phyloP scores from a whole-genome alignment of 805 yeast species.

The Pichia scutulata region DNA sequence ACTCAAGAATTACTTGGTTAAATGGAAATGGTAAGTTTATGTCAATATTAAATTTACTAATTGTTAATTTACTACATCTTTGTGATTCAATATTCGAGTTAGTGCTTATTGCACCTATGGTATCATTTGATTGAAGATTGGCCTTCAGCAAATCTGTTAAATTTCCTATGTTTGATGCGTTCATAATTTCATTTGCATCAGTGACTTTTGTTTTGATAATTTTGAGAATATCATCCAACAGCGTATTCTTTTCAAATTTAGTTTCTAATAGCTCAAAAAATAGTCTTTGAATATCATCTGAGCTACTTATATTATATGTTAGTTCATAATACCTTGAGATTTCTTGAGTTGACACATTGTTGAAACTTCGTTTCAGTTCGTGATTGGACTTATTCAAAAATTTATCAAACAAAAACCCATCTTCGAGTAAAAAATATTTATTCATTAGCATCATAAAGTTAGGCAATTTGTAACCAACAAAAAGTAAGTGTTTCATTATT shows the following conservation, averaged over 20 bases:
- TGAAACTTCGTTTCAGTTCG: constrained; percentile 41
- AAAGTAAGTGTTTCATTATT: constrained; percentile 47
- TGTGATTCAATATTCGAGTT: constrained; percentile 9
- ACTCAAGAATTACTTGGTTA: constrained; percentile 63
- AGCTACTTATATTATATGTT: constrained; percentile 13
- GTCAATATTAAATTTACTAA: constrained; percentile 49
- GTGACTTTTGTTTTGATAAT: constrained; percentile 47
- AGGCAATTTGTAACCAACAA: constrained; percentile 50
- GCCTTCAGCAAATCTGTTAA: constrained; percentile 38
- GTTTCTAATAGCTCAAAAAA: neutral
- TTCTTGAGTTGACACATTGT: constrained; percentile 22
- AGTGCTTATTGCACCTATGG: constrained; percentile 9
- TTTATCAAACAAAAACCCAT: constrained; percentile 41
- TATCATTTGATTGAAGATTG: constrained; percentile 28
- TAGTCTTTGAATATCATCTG: neutral
- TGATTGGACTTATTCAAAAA: constrained; percentile 43
- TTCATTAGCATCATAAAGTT: constrained; percentile 43
- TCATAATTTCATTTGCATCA: constrained; percentile 45
- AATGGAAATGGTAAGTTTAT: constrained; percentile 79
- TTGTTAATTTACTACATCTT: constrained; percentile 34
- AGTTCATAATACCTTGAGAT: constrained; percentile 27
- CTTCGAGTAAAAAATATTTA: constrained; percentile 47
- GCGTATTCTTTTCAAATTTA: constrained; percentile 14
- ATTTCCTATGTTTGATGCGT: constrained; percentile 36
- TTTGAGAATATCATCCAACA: constrained; percentile 32